phyloP scores from a whole-genome alignment of 2,329 filamentous ascomycete genomes.

The Xylaria sp. region DNA sequence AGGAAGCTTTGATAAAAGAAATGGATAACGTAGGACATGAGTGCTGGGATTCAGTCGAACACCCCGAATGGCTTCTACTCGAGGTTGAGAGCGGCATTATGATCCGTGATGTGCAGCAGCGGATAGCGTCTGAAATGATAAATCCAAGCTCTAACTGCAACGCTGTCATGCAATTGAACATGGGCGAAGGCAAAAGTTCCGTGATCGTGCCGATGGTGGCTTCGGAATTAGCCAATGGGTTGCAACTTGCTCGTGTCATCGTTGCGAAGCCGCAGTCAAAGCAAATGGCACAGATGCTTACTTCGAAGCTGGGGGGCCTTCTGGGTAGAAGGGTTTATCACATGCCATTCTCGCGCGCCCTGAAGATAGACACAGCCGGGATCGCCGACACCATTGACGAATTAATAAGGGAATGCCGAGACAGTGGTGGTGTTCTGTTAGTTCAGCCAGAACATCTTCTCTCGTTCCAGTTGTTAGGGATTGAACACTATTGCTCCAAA shows the following conservation, averaged over 20 bases:
- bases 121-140: constrained; percentile 24
- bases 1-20: constrained; percentile 20
- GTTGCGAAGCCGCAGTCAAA: constrained; percentile 67
- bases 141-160: constrained; percentile 10
- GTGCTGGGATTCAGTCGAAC: constrained; percentile 18
- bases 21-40: constrained; percentile 13
- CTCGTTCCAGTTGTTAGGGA: constrained; percentile 70
- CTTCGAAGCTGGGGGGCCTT: constrained; percentile 65
- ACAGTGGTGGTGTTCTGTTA: constrained; percentile 64
- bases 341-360: constrained; percentile 64
- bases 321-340: constrained; percentile 64
- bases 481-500: constrained; percentile 54
- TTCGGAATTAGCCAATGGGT: constrained; percentile 57
- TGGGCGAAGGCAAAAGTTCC: constrained; percentile 62
- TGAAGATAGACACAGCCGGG: constrained; percentile 53
- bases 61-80: constrained; percentile 32
- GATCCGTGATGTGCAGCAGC: constrained; percentile 26
- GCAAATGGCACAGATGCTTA: constrained; percentile 67
- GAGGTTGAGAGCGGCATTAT: constrained; percentile 28
- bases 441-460: constrained; percentile 73
- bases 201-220: constrained; percentile 66
- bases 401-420: constrained; percentile 60
- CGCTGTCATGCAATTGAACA: constrained; percentile 30
- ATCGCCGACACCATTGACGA: constrained; percentile 51
- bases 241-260: constrained; percentile 62